A percentile compares a stretch with the other conserved stretches of the same genome.
Conservation (phyloP, 208 protist genomes). For the Leishmania braziliensis region DNA sequence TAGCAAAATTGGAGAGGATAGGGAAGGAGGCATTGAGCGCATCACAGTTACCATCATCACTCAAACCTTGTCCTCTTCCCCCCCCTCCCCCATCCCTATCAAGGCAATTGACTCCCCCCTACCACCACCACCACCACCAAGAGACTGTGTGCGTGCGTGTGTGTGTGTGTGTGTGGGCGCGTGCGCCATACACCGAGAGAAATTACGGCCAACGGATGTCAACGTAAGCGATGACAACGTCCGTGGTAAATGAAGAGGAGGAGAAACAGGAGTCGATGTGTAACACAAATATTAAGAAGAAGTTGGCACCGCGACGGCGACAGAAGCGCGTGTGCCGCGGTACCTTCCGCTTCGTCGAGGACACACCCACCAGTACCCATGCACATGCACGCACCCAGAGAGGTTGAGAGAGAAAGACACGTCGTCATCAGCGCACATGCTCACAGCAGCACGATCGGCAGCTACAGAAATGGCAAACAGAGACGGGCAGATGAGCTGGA, state of each 20-base stretch:
- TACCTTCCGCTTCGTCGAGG: neutral
- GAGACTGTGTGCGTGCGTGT: too few species aligned
- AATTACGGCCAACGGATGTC: neutral
- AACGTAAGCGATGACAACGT: neutral
- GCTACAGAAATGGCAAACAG: neutral
- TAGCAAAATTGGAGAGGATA: neutral
- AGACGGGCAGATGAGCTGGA: neutral
- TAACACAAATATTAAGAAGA: neutral
- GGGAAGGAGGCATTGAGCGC: neutral
- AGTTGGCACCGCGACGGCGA: neutral
- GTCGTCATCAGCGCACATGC: neutral
- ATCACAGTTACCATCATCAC: neutral
- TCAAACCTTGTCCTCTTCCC: neutral
- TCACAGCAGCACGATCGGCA: neutral
- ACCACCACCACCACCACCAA: neutral
- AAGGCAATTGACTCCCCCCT: neutral
- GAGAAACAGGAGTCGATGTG: neutral
- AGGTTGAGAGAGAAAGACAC: neutral
- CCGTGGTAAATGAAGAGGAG: neutral
- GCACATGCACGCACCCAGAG: neutral
- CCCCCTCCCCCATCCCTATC: neutral
- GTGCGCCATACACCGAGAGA: neutral
- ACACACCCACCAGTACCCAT: neutral
- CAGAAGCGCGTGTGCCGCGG: neutral
- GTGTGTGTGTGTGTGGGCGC: neutral